Base-by-base conservation (phyloP, 805 yeast species). In the Metschnikowia lunata region DNA sequence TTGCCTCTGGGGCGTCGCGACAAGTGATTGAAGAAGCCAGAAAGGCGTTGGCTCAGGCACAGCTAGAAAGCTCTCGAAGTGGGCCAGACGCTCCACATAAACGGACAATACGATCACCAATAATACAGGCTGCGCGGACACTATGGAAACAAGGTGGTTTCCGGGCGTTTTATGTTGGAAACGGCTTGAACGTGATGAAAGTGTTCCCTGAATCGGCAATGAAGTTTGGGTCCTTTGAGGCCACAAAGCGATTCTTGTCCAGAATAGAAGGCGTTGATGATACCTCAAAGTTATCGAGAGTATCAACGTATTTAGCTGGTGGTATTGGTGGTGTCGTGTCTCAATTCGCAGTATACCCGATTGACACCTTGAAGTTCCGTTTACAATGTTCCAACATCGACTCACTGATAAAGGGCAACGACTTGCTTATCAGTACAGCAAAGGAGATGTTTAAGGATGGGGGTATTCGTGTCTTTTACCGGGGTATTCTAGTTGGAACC, bases 141-240 rank as follows among this genome's bases (percentile, higher is more conserved):
- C 65, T 93, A 30, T 93, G 90, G 75, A 79, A 78, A 55, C 93
- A 86, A 64, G 97, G 97, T 26, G 99, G 99, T 0, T 43, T 89
- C 4, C 75, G 77, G 44, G 83, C 93, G 0, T 93, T 93, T 60
- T 93, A 93, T 62, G 96, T 90, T 12, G 99, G 97, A 6, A 91
- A 91, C 66, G 98, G 97, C 1, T 71, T 91, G 37, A 93, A 93
- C 61, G 88, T 86, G n/a, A 57, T 90, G 43, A 91, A 91, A 61
- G 97, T 91, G 15, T 88, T 93, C 59, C 99, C 99, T 0, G 99
- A 91, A 62, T 85, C 95, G 31, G 97, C 98, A 1, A 91, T 91
- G 79, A 93, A 93, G 61, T 91, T 93, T 65, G 98, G 99, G 3
- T 82, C 96, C 4, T 91, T 93, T 62, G 99, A 91, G 62, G 77